These are phyloP conservation scores for Cladophialophora psammophila DNA, from an alignment of 2,329 filamentous ascomycete species.

Conservation along the genomic window DNA sequence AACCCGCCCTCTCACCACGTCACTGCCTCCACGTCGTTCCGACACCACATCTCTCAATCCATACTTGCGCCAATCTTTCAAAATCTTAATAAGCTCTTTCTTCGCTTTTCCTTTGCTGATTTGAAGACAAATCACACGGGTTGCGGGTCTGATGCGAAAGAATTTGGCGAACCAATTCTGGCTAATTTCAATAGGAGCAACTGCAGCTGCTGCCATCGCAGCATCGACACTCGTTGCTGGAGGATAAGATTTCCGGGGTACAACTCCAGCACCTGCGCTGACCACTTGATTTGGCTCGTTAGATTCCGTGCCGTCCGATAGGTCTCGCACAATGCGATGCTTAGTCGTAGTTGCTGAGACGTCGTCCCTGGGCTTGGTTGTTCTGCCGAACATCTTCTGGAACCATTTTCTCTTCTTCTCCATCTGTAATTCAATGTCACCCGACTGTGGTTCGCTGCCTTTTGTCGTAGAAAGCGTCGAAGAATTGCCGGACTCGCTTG, in stretches of 20 bases:
- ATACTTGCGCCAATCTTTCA: slow-evolving; percentile 80
- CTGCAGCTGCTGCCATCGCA: slow-evolving; percentile 34
- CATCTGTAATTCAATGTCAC: slow-evolving; percentile 35
- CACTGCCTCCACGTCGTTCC: slow-evolving; percentile 78
- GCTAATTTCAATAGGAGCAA: slow-evolving; percentile 67
- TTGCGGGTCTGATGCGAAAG: slow-evolving; percentile 86
- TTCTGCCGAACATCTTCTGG: slow-evolving; percentile 40
- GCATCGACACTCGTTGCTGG: slow-evolving; percentile 38
- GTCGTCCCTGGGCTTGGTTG: slow-evolving; percentile 39
- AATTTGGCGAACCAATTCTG: slow-evolving; percentile 90
- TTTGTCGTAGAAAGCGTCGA: slow-evolving; percentile 22
- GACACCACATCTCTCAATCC: slow-evolving; percentile 82
- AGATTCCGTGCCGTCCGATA: slow-evolving; percentile 30
- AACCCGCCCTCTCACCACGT: slow-evolving; percentile 73
- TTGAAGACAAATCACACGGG: slow-evolving; percentile 75
- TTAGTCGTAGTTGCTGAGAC: slow-evolving; percentile 51
- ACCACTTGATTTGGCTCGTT: slow-evolving; percentile 10
- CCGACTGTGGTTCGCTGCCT: slow-evolving; percentile 24
- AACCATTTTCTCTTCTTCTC: slow-evolving; percentile 41
- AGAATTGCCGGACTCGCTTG: slow-evolving; percentile 36
- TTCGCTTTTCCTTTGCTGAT: slow-evolving; percentile 75
- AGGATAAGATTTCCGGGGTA: slow-evolving; percentile 21
- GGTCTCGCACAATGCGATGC: slow-evolving; percentile 36
- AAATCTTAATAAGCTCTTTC: slow-evolving; percentile 75
- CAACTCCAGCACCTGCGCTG: not conserved